Base-by-base conservation (phyloP, 805 yeast species). In the Zygotorulaspora sp. region DNA sequence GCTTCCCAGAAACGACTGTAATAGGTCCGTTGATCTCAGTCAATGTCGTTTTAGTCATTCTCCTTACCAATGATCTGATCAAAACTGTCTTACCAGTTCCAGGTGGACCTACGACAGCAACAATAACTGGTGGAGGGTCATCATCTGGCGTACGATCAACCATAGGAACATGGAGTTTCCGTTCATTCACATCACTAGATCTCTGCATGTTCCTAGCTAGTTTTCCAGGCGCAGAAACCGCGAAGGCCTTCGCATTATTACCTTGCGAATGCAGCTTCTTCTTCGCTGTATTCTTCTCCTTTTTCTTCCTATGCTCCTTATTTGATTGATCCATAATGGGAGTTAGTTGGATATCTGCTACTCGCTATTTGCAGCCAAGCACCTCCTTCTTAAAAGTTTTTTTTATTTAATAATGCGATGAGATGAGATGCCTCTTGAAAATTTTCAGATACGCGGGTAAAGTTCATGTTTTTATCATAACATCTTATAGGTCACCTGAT, bases 91-190 rank as follows among this genome's bases (percentile, higher is more conserved):
- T 92, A 48, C 99, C 99, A 0, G 97, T 92, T 11, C 99, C 99
- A 7, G 96, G 95, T 9, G 99, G 99, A 0, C 99, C 99, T 9
- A 92, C 96, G 6, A 92, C 95, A 0, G 96, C 96, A 16, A 92
- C 87, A 40, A 92, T 80, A 15, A 92, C 82, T 28, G 99, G 99
- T 14, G 97, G 97, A 3, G 97, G 96, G 50, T 86, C 94, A 55
- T 90, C 96, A 40, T 90, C 97, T 0, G 97, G 97, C 0, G 97
- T 88, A 50, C 97, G 72, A 60, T 92, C 95, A 35, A 92, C 83
- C 97, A 92, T 89, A 11, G 98, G 97, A 14, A 89, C 97, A 69
- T 92, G 97, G 57, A 83, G 74, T 56, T 80, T 83, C 56, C 75
- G 80, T 61, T 92, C 97, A 45, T 78, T 68, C 19, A 72, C 68